Base-by-base conservation (phyloP, 2,329 filamentous ascomycete genomes). In the Sporothrix dimorphospora region DNA sequence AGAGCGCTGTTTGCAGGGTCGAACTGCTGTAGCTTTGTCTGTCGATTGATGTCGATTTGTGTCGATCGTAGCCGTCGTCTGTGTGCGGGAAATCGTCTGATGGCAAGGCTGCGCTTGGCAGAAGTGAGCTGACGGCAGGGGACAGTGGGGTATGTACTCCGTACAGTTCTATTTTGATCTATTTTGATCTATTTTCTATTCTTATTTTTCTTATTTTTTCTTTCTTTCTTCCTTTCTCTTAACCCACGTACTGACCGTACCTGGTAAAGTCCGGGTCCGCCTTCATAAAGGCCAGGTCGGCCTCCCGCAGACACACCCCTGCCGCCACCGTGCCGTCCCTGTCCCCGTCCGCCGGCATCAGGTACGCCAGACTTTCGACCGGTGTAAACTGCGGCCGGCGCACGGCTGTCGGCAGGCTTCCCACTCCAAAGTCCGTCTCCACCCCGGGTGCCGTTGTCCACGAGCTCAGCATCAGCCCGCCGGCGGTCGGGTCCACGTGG, bases 391-490 rank as follows among this genome's bases (percentile, higher is more conserved):
- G 72, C 3, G 86, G 87, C 65, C 86, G 78, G 0, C 86, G 78
- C 27, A 88, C 86, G 0, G 53, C 68, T 4, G 79, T 80, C 71
- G 82, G 81, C 0, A 86, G 84, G n/a, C 86, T 86, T 2, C 88
- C 74, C 0, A 81, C 4, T 1, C 59, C 59, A 27, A 65, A 65
- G 5, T 65, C 82, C 1, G 83, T 74, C 0, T 80, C 79, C 71
- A 89, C 89, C 59, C 87, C 84, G 6, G 84, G 77, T 2, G 85
- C 76, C 69, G 85, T 85, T 0, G 82, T 81, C 87, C 86, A 89
- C 0, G 86, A 89, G 72, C 85, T 88, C 6, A 89, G 73, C 80
- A 85, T 83, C 3, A 89, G 77, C 51, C 88, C 85, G 0, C 76
- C 77, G 0, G 76, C 77, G 0, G 81, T 77, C 0, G 79, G 74